Evolutionary conservation across 305 asterid species (phyloP).

Genomic region (Fraxinus xanthoxyloides): DNA sequence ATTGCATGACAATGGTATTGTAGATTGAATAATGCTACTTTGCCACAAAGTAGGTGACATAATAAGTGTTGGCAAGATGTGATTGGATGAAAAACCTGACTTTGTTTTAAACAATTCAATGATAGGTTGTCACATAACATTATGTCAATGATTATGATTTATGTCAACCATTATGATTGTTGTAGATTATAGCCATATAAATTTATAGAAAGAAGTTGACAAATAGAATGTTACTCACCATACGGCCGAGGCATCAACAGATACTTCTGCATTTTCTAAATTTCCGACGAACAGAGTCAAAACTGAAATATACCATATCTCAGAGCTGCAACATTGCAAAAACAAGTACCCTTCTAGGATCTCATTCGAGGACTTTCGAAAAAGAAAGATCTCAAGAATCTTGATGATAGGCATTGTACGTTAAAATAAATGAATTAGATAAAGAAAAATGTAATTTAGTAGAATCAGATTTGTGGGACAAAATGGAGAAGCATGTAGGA

Average conservation of each 20-base stretch:
- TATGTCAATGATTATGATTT: not conserved
- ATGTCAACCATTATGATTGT: not conserved
- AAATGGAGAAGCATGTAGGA: not conserved
- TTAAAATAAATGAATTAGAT: not conserved
- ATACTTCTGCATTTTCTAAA: conserved; percentile 54
- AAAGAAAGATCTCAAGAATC: not conserved
- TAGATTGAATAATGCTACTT: not conserved
- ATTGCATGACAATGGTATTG: not conserved
- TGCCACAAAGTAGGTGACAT: not conserved
- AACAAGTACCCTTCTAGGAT: not conserved
- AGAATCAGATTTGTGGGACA: not conserved
- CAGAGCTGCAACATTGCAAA: conserved; percentile 44
- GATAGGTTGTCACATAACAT: not conserved
- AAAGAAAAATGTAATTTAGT: not conserved
- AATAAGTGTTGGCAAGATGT: not conserved
- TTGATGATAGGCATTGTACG: not conserved
- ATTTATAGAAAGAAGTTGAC: not conserved
- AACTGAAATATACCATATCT: conserved; percentile 46
- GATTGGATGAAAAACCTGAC: not conserved
- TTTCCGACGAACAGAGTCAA: conserved; percentile 54
- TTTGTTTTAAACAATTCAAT: too few relatives aligned
- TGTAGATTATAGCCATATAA: not conserved
- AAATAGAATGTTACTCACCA: conserved; percentile 35
- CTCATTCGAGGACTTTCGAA: not conserved
- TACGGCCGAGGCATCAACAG: conserved; percentile 61